Evolutionary conservation across 345 rosid genomes (phyloP).

Genomic region (Eucalyptus pumila): DNA sequence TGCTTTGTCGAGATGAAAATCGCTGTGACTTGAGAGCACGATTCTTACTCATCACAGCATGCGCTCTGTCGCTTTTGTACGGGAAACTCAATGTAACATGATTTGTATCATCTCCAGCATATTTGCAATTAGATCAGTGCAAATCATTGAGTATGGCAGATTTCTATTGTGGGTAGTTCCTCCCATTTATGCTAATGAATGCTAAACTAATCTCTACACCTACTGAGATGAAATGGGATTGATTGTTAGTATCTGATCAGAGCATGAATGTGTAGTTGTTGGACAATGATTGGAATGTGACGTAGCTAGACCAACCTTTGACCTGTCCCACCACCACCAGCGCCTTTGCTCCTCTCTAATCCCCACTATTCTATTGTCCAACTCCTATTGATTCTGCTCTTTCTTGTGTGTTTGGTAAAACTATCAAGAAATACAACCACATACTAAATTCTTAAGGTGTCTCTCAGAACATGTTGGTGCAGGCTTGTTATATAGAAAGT

Average conservation of each 20-base stretch:
- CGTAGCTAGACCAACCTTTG: slow-evolving; percentile 16
- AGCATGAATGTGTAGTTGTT: neutral
- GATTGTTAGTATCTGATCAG: neutral
- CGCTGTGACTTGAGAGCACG: neutral
- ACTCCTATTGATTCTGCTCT: neutral
- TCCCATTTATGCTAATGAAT: neutral
- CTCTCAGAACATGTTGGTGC: neutral
- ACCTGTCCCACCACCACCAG: neutral
- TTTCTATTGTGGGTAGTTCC: neutral
- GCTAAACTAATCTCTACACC: neutral
- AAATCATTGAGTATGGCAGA: neutral
- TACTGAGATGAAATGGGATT: neutral
- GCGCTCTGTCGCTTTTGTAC: neutral
- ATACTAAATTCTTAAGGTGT: neutral
- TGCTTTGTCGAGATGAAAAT: neutral
- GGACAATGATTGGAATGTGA: slow-evolving; percentile 9
- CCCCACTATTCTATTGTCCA: neutral
- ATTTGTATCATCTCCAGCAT: neutral
- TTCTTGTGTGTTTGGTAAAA: neutral
- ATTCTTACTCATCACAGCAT: neutral
- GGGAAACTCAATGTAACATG: neutral
- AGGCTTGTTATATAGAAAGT: neutral
- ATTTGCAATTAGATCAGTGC: neutral
- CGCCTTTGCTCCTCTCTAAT: neutral
- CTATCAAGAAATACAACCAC: neutral